A percentile compares a stretch with the other conserved stretches of the same genome.
These are phyloP conservation scores for Gossypium turneri DNA, from an alignment of 345 rosid genomes.

Conservation along the genomic window DNA sequence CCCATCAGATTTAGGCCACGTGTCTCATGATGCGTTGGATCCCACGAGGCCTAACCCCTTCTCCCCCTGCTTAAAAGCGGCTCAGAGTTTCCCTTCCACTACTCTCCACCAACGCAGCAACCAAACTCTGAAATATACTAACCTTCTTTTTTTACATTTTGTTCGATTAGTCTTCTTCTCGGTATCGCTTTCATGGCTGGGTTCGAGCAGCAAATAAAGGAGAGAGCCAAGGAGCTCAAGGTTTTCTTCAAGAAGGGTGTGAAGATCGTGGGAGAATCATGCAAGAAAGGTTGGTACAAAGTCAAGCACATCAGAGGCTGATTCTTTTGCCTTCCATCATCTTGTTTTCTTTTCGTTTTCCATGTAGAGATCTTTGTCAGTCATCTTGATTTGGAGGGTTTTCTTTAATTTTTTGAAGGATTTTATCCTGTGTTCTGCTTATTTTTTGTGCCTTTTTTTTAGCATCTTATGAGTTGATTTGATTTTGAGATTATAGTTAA, in stretches of 20 bases:
- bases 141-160: background rate
- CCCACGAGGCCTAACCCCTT: constrained; percentile 15
- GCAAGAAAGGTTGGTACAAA: constrained; percentile 91
- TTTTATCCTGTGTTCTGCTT: background rate
- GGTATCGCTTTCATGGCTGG: constrained; percentile 40
- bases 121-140: background rate
- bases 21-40: constrained; percentile 29
- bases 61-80: background rate
- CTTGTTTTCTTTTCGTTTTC: background rate
- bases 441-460: background rate
- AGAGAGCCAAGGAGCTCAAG: constrained; percentile 64
- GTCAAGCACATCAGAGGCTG: constrained; percentile 62
- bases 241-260: constrained; percentile 58
- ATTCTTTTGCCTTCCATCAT: background rate
- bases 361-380: constrained; percentile 20
- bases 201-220: constrained; percentile 79
- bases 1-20: constrained; percentile 22
- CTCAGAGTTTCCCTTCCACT: background rate
- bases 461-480: background rate
- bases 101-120: background rate
- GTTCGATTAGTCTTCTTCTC: background rate
- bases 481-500: background rate
- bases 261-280: constrained; percentile 64
- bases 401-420: background rate
- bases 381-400: background rate